Percentiles rank a stretch among this genome's conserved stretches.
Evolutionary conservation across 441 rosid genomes (phyloP).

Genomic region (Corymbia calophylla): DNA sequence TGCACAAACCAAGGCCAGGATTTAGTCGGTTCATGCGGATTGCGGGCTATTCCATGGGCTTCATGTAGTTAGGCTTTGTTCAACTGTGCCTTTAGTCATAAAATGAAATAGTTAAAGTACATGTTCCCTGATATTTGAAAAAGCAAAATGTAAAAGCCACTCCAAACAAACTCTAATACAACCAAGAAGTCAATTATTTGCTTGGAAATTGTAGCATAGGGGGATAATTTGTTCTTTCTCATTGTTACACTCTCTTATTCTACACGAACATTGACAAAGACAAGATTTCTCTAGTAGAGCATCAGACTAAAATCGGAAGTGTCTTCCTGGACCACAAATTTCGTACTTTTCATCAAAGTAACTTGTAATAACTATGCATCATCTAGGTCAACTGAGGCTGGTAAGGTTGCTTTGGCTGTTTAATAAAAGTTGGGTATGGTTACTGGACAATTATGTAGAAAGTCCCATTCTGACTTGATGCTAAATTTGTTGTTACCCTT

Average conservation of each 20-base stretch:
- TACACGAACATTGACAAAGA: neutral
- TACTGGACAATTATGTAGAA: neutral
- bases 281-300: neutral
- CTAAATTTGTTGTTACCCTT: neutral
- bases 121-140: neutral
- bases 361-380: neutral
- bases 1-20: neutral
- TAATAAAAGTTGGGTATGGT: neutral
- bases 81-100: neutral
- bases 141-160: neutral
- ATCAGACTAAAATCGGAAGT: neutral
- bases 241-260: neutral
- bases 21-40: neutral
- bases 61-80: neutral
- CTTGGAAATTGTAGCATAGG: neutral
- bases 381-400: neutral
- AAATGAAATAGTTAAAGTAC: neutral
- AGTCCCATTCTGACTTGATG: neutral
- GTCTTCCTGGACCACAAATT: neutral
- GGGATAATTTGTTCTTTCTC: neutral
- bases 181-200: neutral
- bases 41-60: neutral
- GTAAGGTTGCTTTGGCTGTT: neutral
- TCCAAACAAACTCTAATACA: neutral
- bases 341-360: neutral